Evolutionary conservation across 257 asterid genomes (phyloP), one percentile per base, ranked within the genome.

Genomic region (Schizonepeta tenuifolia): DNA sequence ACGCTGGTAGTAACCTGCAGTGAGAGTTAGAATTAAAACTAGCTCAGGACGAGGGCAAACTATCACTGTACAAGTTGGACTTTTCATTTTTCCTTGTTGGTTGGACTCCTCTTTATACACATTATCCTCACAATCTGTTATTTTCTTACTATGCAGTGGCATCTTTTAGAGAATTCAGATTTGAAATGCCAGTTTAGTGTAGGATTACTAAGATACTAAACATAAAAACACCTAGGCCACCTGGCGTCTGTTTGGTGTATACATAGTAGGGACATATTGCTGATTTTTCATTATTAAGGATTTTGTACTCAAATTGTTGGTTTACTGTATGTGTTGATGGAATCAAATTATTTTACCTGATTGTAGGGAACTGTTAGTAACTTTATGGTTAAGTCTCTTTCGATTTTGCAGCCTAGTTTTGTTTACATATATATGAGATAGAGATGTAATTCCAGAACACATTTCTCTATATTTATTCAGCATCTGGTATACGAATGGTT

Each of bases 21-120:
- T 22, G 26, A 18, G 64, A 15, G 26, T 70, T 35, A 31, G 67
- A 46, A 60, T 64, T 1, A 20, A 67, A 46, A 60, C 35, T 5
- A 44, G 46, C 71, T 61, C 56, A 54, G 28, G 36, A 49, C 50
- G 64, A 49, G 54, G 18, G 28, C 35, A 28, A 31, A 55, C 40
- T 18, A 20, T 72, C 64, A 71, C 31, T 51, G 50, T 46, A 44
- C 12, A 55, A 65, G 55, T 22, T 66, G 70, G 21, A 71, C 33
- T n/a, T 66, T 67, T 57, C 72, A 53, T 43, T 46, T 2, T 11
- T 46, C 56, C 9, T 58, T 38, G 70, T 20, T 14, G 41, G 28
- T 53, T 61, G 68, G 51, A 46, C n/a, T 65, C 53, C 50, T 77
- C 3, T 35, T 70, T 36, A 59, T 51, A 12, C 67, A 26, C 59